Percentiles rank a stretch among this genome's conserved stretches.
phyloP scores from a whole-genome alignment of 2,329 filamentous ascomycete genomes.

The Metarhizium sp. region DNA sequence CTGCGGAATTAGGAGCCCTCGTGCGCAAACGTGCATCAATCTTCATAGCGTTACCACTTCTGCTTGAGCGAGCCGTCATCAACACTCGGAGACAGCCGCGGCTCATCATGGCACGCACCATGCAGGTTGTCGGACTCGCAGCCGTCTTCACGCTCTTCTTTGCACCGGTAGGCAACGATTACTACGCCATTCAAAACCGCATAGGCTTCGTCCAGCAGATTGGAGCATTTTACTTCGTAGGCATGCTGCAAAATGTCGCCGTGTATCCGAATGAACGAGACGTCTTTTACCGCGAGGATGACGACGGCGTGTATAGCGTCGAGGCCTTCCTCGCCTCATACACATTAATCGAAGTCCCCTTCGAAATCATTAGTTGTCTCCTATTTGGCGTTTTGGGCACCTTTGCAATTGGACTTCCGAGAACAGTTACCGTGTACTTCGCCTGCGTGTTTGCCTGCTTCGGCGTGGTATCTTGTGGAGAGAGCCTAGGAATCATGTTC shows the following conservation, averaged over 20 bases:
- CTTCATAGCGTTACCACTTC: slow-evolving; percentile 52
- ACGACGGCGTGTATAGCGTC: slow-evolving; percentile 62
- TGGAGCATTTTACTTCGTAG: slow-evolving; percentile 62
- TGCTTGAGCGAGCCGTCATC: slow-evolving; percentile 57
- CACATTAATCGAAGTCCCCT: slow-evolving; percentile 60
- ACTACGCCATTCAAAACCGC: slow-evolving; percentile 61
- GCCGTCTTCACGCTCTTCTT: slow-evolving; percentile 61
- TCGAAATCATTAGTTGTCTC: slow-evolving; percentile 56
- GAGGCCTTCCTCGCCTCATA: slow-evolving; percentile 65
- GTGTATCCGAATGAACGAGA: slow-evolving; percentile 64
- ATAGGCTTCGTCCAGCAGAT: slow-evolving; percentile 67
- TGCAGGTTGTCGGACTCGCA: slow-evolving; percentile 56
- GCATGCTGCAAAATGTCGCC: slow-evolving; percentile 72
- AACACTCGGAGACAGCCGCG: slow-evolving; percentile 60
- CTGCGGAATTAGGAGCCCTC: slow-evolving; percentile 62
- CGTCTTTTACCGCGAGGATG: slow-evolving; percentile 69
- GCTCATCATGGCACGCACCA: slow-evolving; percentile 53
- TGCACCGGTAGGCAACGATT: slow-evolving; percentile 59
- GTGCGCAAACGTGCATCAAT: slow-evolving; percentile 55
- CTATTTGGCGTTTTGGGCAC: slow-evolving; percentile 56
- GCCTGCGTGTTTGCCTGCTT: slow-evolving; percentile 60
- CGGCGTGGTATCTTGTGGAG: slow-evolving; percentile 64
- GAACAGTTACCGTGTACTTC: slow-evolving; percentile 56
- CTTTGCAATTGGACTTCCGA: slow-evolving; percentile 56
- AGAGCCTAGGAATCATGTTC: slow-evolving; percentile 71